Base-by-base conservation (phyloP, 352 stramenopile species). In the Phytophthora nicotianae region DNA sequence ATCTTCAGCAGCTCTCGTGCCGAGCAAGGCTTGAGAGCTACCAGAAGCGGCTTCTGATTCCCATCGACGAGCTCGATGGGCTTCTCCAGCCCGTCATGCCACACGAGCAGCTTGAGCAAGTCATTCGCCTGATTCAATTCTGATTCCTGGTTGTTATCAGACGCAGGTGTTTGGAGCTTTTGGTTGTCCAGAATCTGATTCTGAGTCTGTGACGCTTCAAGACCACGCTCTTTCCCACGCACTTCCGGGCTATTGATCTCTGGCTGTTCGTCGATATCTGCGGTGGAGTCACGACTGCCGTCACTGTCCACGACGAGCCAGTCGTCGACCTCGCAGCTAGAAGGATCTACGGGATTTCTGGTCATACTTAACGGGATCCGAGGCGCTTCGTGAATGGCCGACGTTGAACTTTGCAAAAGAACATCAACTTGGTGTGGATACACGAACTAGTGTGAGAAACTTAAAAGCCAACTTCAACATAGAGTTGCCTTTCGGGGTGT, bases 21-120 rank as follows among this genome's bases (percentile, higher is more conserved):
- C 3, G 47, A 51, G 37, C 14, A 66, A 7, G 16, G 64, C 23
- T 63, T 62, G 45, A 63, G 50, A 23, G 68, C 35, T 45, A 89
- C 33, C 13, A 79, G 33, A 16, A 89, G 42, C 29, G 75, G 70
- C 23, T 65, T 67, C 9, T 72, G 58, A 2, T 46, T 38, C 14
- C 41, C 51, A 26, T 81, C 70, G 19, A 65, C 13, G 2, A 70
- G 29, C 46, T 70, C 57, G 17, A 68, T 32, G 0, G 70, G 70
- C 23, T 26, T 42, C 27, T 67, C 26, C 23, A 70, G 33, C 8
- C 55, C 58, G 32, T 43, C 63, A 33, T 60, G 47, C 70, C 70
- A 78, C 45, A 75, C 62, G 10, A 73, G 19, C 10, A 78, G 32
- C 69, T 77, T 53, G 33, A 60, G 19, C 8, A 43, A 11, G 16